A percentile compares a stretch with the other conserved stretches of the same genome.
phyloP scores from a whole-genome alignment of 768 basidiomycete species.

The Auricularia sp. region DNA sequence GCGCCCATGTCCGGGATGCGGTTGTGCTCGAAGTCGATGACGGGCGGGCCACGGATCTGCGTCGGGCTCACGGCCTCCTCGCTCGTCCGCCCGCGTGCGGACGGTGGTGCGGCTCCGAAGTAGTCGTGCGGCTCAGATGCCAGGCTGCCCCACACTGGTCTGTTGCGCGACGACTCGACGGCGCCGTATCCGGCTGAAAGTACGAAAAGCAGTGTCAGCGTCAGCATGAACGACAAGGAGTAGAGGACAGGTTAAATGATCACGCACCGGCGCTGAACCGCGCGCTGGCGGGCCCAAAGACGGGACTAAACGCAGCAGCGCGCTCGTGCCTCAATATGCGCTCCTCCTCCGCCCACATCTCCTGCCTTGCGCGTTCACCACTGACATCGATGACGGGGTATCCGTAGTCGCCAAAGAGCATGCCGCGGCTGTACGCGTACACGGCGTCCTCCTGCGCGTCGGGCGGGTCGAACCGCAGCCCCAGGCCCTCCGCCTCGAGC shows the following conservation, averaged over 20 bases:
- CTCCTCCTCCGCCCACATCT: conserved; percentile 81
- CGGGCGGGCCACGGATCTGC: conserved; percentile 15
- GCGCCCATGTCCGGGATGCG: conserved; percentile 22
- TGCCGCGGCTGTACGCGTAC: conserved; percentile 64
- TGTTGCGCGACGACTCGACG: conserved; percentile 18
- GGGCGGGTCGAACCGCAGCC: conserved; percentile 58
- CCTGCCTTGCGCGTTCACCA: conserved; percentile 53
- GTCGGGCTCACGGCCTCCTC: conserved; percentile 3
- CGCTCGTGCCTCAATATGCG: conserved; percentile 67
- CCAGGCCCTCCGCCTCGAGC: conserved; percentile 28
- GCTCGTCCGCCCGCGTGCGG: no score
- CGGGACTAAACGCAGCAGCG: conserved; percentile 57
- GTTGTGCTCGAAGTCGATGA: conserved; percentile 43
- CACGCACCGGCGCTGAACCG: not conserved
- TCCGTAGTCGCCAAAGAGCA: conserved; percentile 84
- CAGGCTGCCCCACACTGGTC: not conserved
- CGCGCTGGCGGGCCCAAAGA: conserved; percentile 5
- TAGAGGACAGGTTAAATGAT: not conserved
- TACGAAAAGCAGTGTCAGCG: not conserved
- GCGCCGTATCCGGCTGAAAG: conserved; percentile 50
- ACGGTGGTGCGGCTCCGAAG: no score
- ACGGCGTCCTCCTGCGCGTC: conserved; percentile 66
- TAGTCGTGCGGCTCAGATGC: not conserved
- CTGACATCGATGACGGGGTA: conserved; percentile 87
- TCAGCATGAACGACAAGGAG: no score